Evolutionary conservation across 805 yeast genomes (phyloP).

Genomic region (Saccharomycopsis oosterbeekiorum): DNA sequence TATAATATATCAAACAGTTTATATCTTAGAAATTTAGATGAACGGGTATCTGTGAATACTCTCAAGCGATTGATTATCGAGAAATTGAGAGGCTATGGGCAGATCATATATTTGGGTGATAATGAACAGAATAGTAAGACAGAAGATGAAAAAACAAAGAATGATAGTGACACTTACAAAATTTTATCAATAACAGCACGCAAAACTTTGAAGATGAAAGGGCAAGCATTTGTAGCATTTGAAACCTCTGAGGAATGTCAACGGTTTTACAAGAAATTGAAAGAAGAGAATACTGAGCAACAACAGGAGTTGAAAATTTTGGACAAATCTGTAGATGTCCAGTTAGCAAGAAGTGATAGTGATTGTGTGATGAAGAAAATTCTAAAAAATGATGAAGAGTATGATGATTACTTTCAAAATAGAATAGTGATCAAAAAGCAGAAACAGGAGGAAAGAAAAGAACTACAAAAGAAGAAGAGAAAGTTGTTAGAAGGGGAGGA

Average conservation of each 20-base stretch:
- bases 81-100: slow-evolving; percentile 26
- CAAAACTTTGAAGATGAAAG: slow-evolving; percentile 55
- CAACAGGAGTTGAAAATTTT: slow-evolving; percentile 15
- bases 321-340: slow-evolving; percentile 20
- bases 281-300: slow-evolving; percentile 38
- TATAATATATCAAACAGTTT: slow-evolving; percentile 1
- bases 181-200: slow-evolving; percentile 41
- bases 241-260: slow-evolving; percentile 24
- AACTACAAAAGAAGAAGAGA: slow-evolving; percentile 16
- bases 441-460: slow-evolving; percentile 4
- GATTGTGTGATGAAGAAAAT: slow-evolving; percentile 17
- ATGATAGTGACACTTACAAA: not conserved
- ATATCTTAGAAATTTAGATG: slow-evolving; percentile 69
- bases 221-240: slow-evolving; percentile 74
- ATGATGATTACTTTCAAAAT: slow-evolving; percentile 17
- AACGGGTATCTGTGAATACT: slow-evolving; percentile 46
- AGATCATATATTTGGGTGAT: not conserved
- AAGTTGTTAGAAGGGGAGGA: slow-evolving; percentile 15
- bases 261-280: not conserved
- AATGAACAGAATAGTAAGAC: slow-evolving; percentile 21
- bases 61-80: slow-evolving; percentile 36
- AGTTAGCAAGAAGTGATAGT: slow-evolving; percentile 24
- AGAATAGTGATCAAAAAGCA: slow-evolving; percentile 18
- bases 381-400: slow-evolving; percentile 14
- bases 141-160: not conserved